Conservation (phyloP, 345 rosid genomes). For the Sonneratia caseolaris region DNA sequence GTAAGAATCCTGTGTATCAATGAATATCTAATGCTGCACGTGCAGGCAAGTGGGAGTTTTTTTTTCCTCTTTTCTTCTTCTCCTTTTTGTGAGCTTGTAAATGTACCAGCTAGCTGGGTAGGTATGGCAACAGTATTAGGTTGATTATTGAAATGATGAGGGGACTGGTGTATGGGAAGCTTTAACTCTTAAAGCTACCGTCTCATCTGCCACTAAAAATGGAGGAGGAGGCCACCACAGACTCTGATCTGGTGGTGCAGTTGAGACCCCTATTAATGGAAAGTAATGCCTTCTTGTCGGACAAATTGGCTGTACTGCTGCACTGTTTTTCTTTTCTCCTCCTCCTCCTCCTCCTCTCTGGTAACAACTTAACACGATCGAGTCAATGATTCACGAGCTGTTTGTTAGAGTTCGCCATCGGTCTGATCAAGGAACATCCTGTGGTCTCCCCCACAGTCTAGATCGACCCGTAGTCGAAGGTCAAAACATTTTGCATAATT, state of each 20-base stretch:
- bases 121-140: too few species aligned
- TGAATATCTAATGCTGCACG: too few species aligned
- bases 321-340: not conserved
- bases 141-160: not conserved
- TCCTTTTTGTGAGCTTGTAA: not conserved
- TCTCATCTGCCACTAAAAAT: not conserved
- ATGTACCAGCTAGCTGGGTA: not conserved
- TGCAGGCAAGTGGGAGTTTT: too few species aligned
- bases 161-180: not conserved
- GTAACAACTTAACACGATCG: not conserved
- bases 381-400: not conserved
- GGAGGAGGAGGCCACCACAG: not conserved
- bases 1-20: too few species aligned
- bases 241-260: conserved; percentile 2
- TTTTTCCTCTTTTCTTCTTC: not conserved
- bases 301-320: not conserved
- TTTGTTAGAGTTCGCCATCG: not conserved
- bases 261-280: conserved; percentile 4
- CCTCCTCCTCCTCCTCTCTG: not conserved
- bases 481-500: too few species aligned
- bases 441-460: not conserved
- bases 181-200: not conserved
- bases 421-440: not conserved
- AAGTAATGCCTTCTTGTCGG: not conserved
- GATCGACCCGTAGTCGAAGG: too few species aligned